Base-by-base conservation (phyloP, 371 early-diverging fungal genomes). In the Syncephalastrum contaminatum region DNA sequence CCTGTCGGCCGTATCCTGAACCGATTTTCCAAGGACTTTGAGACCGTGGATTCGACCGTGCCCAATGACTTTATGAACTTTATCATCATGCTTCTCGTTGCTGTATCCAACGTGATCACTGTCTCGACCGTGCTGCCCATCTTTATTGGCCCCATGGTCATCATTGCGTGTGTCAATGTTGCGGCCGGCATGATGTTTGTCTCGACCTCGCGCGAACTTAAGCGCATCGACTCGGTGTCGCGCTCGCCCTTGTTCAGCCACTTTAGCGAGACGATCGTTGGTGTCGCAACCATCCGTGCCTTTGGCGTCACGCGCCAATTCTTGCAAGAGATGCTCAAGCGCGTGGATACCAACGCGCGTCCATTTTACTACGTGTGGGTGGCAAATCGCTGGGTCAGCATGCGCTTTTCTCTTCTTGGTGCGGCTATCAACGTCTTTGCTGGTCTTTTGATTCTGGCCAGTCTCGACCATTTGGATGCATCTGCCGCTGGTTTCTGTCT, bases 1-100 rank as follows among this genome's bases (percentile, higher is more conserved):
- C 97, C 96, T 6, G 65, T 94, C 13, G 95, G 95, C 7, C 85
- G 94, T 15, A 88, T 95, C 44, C 62, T 93, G 65, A 92, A 91
- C 66, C 78, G 95, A n/a, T 94, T 95, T 42, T 60, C 69, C 46
- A 63, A 66, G 24, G 81, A 81, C 44, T 75, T 81, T 30, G 77
- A 78, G 36, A 75, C 81, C 0, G 67, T 81, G 43, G 81, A 81
- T 24, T 71, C 78, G 3, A 63, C 62, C 14, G 64, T 81, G 46
- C 77, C 77, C 22, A 71, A 71, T 36, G 72, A 73, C 22, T 43
- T 81, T n/a, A 60, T 70, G 16, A 73, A 74, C 60, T 83, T 87
- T 59, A 51, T 83, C 19, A 62, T 72, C 48, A 79, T 88, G 10
- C 51, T 77, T 18, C 51, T 83, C 18, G 72, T 75, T 36, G 67